Conservation (phyloP, 108 stramenopile species). For the Skeletonema potamos region DNA sequence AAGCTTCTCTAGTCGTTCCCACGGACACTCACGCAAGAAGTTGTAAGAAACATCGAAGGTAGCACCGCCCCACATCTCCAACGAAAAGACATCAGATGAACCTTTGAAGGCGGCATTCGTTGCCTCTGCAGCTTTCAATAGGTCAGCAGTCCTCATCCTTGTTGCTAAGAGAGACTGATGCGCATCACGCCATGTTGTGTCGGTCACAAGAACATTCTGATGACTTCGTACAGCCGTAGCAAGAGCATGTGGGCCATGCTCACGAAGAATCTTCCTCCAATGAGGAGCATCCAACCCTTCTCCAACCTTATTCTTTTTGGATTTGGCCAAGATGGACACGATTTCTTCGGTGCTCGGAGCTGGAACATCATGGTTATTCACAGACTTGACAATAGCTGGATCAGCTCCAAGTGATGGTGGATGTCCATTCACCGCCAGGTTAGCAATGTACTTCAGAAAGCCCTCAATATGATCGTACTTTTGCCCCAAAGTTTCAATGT, state of each 20-base stretch:
- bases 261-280: constrained; percentile 53
- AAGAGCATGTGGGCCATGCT: constrained; percentile 84
- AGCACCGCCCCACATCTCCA: constrained; percentile 88
- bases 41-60: constrained; percentile 87
- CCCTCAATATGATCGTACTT: constrained; percentile 55
- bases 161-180: constrained; percentile 97
- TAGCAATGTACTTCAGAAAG: constrained; percentile 59
- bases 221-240: constrained; percentile 86
- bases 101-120: constrained; percentile 58
- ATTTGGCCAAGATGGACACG: constrained; percentile 11
- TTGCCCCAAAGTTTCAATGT: constrained; percentile 22
- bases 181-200: constrained; percentile 98
- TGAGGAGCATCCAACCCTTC: constrained; percentile 16
- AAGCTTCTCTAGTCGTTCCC: constrained; percentile 66
- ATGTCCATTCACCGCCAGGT: constrained; percentile 76
- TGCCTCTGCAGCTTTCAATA: constrained; percentile 87
- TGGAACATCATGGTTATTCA: constrained; percentile 26
- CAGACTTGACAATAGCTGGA: constrained; percentile 29
- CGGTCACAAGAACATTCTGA: constrained; percentile 88
- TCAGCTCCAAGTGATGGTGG: constrained; percentile 65
- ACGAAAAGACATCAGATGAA: constrained; percentile 44
- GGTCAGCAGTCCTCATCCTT: constrained; percentile 87
- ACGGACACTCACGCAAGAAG: constrained; percentile 79
- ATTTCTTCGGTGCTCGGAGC: constrained; percentile 18
- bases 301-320: constrained; percentile 38